phyloP scores from a whole-genome alignment of 257 asterid species.

The Verbascum thapsus region DNA sequence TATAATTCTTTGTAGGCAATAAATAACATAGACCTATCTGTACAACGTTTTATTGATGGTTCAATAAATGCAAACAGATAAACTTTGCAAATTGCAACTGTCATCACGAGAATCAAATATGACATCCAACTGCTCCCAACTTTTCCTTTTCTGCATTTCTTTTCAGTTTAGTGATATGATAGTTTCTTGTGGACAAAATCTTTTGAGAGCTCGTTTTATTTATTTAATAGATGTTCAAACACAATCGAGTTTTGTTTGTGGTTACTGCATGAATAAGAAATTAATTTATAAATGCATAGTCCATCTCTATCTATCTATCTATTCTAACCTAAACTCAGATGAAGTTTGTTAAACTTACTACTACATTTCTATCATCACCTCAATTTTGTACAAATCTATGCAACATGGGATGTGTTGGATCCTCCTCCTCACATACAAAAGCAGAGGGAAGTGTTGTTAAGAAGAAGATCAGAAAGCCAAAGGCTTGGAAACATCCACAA shows the following conservation, averaged over 20 bases:
- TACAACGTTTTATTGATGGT: constrained; percentile 20
- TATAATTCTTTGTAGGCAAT: background rate
- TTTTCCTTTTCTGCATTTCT: background rate
- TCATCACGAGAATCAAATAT: constrained; percentile 59
- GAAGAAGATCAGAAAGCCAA: constrained; percentile 68
- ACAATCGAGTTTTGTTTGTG: background rate
- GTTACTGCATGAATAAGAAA: background rate
- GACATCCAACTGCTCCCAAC: constrained; percentile 48
- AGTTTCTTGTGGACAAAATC: constrained; percentile 43
- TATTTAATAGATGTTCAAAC: background rate
- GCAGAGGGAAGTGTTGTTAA: constrained; percentile 49
- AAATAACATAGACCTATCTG: background rate
- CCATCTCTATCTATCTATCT: background rate
- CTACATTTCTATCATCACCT: background rate
- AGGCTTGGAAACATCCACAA: constrained; percentile 87
- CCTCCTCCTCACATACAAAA: constrained; percentile 67
- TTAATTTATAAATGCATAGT: no score
- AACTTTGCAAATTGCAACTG: constrained; percentile 39
- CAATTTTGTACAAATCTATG: background rate
- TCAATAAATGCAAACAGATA: constrained; percentile 22
- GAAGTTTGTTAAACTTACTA: no score
- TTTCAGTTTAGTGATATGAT: constrained; percentile 14
- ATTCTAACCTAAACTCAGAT: no score
- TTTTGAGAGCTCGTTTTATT: constrained; percentile 21
- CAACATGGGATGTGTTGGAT: constrained; percentile 80